These are phyloP conservation scores for Escallonia herrerae DNA, from an alignment of 129 eudicot species.

Conservation along the genomic window DNA sequence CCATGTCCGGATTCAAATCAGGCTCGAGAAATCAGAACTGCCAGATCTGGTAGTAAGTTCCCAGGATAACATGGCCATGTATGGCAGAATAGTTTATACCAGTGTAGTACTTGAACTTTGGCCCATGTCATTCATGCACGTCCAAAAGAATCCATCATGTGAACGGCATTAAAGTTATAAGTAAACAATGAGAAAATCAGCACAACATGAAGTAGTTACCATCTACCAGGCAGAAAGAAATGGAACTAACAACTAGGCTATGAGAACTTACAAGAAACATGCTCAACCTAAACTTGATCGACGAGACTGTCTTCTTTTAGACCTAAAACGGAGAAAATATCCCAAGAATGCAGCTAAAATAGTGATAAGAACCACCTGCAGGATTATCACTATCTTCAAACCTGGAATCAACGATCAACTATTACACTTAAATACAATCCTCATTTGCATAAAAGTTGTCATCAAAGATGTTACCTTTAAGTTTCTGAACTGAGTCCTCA, in stretches of 20 bases:
- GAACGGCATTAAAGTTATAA: neutral
- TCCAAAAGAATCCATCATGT: neutral
- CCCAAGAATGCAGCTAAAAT: constrained; percentile 34
- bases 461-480: constrained; percentile 39
- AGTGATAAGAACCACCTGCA: constrained; percentile 51
- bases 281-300: constrained; percentile 2
- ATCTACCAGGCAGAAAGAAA: neutral
- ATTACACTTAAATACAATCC: neutral
- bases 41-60: no score
- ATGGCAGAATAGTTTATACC: no score
- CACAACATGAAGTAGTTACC: neutral
- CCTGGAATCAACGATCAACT: constrained; percentile 39
- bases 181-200: no score
- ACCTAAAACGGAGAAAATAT: constrained; percentile 38
- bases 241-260: neutral
- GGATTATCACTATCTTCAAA: constrained; percentile 48
- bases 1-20: no score
- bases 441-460: neutral
- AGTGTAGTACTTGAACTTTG: neutral
- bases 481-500: constrained; percentile 42
- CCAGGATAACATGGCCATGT: no score
- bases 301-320: constrained; percentile 55
- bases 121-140: neutral
- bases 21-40: no score
- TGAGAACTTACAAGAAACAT: neutral